A percentile compares a stretch with the other conserved stretches of the same genome.
phyloP scores from a whole-genome alignment of 179 eudicot genomes.

The Beta corolliflora region DNA sequence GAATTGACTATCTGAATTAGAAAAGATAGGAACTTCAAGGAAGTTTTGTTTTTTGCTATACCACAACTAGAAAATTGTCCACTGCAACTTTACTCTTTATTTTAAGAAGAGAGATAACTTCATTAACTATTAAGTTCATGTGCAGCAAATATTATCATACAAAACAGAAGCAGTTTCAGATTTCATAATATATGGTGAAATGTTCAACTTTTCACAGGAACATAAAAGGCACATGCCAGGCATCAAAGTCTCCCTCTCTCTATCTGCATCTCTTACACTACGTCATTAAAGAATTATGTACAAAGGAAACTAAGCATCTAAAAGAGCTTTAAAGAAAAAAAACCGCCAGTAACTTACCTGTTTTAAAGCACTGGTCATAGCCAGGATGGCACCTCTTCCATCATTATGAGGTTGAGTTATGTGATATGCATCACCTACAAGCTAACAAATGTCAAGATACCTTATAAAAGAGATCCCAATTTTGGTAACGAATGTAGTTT shows the following conservation, averaged over 20 bases:
- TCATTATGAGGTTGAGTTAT: constrained; percentile 90
- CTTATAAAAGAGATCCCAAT: neutral
- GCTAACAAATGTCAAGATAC: constrained; percentile 15
- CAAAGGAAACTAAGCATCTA: constrained; percentile 7
- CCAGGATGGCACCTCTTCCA: constrained; percentile 94
- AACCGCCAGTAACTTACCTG: constrained; percentile 49
- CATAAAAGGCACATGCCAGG: neutral
- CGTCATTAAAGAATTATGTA: neutral
- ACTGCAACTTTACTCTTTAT: neutral
- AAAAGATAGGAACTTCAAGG: neutral
- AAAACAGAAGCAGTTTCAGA: neutral
- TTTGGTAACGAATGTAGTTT: neutral
- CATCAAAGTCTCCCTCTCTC: neutral
- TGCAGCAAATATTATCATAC: neutral
- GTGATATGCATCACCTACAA: constrained; percentile 87
- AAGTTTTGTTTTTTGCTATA: neutral
- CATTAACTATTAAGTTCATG: neutral
- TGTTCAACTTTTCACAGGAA: neutral
- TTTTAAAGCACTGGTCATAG: constrained; percentile 82
- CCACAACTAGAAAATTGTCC: neutral
- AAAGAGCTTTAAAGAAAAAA: neutral
- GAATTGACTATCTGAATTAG: neutral
- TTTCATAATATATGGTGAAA: neutral
- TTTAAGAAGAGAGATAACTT: neutral
- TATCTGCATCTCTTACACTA: neutral